Base-by-base conservation (phyloP, 2,329 filamentous ascomycete species). In the Monilinia polystroma region DNA sequence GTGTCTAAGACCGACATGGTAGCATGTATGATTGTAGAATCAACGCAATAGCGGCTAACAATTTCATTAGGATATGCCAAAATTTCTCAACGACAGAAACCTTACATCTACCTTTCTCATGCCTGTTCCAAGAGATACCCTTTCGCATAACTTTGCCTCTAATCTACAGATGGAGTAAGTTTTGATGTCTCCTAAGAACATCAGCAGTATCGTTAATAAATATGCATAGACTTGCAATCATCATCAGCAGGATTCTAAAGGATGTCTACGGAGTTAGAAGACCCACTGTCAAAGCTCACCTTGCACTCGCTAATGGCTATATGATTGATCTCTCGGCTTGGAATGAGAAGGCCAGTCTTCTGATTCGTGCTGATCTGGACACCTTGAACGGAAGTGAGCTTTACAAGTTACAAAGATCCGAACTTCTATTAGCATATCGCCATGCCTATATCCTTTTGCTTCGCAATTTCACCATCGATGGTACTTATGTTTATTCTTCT, bases 41-140 rank as follows among this genome's bases (percentile, higher is more conserved):
- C 12, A 10, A 62, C 51, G 32, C 18, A 4, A 2, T 53, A 18
- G 43, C 35, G 18, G 43, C 35, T 43, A 14, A 54, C 10, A 14
- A 23, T 45, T 10, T 35, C 3, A 62, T 23, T 38, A 66, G 64
- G 55, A 66, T 3, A 8, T 66, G 0, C 64, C 64, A 32, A 62
- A 32, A 6, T 16, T n/a, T 2, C 5, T 62, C 4, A 26, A 53
- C 1, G 64, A 66, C 11, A 45, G 18, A 4, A 20, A 62, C 3
- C 26, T 60, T 4, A 66, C 26, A 8, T 10, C 49, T 18, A 43
- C 18, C 2, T 18, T 10, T 8, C 20, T 66, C 8, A 23, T 52
- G 2, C 32, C 56, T 41, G 12, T 51, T 32, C 11, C 10, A 16
- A 10, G 18, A 43, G 35, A 38, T 3, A 35, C 16, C n/a, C 11